Conservation (phyloP, 805 yeast genomes). For the Cyberlindnera meyerae region DNA sequence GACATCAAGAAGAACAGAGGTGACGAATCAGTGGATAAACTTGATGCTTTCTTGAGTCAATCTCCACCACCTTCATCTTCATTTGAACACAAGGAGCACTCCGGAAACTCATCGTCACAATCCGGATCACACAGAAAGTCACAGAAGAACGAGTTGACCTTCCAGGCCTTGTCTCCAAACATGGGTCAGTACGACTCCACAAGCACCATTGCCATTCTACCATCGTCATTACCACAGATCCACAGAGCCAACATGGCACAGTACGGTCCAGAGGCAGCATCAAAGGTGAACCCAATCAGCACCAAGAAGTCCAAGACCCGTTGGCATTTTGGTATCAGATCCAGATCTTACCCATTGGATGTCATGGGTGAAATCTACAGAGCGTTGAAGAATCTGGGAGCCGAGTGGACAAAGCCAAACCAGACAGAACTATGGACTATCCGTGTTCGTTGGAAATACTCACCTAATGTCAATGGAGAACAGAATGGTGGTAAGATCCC, state of each 20-base stretch:
- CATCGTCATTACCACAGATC: slow-evolving; percentile 89
- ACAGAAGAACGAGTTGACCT: slow-evolving; percentile 31
- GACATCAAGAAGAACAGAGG: slow-evolving; percentile 33
- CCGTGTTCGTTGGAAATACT: slow-evolving; percentile 87
- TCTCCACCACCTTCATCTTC: slow-evolving; percentile 44
- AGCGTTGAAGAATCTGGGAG: slow-evolving; percentile 88
- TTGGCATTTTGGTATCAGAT: slow-evolving; percentile 98
- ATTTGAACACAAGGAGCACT: slow-evolving; percentile 15
- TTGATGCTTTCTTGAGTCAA: slow-evolving; percentile 55
- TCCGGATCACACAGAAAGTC: too few relatives aligned
- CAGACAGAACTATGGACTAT: slow-evolving; percentile 97
- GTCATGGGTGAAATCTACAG: slow-evolving; percentile 98
- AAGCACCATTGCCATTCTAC: slow-evolving; percentile 86
- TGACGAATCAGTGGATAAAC: slow-evolving; percentile 34
- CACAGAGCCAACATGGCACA: slow-evolving; percentile 91
- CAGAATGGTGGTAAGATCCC: slow-evolving; percentile 36
- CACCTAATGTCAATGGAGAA: slow-evolving; percentile 31
- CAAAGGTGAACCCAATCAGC: slow-evolving; percentile 48
- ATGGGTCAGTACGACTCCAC: slow-evolving; percentile 31
- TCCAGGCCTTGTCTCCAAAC: slow-evolving; percentile 28
- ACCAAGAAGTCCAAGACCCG: slow-evolving; percentile 87
- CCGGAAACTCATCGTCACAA: slow-evolving; percentile 2
- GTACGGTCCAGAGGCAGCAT: slow-evolving; percentile 41
- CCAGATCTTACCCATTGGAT: slow-evolving; percentile 92
- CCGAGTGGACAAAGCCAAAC: slow-evolving; percentile 94